phyloP scores from a whole-genome alignment of 768 basidiomycete species.

The Rhizopogon vesiculosus region DNA sequence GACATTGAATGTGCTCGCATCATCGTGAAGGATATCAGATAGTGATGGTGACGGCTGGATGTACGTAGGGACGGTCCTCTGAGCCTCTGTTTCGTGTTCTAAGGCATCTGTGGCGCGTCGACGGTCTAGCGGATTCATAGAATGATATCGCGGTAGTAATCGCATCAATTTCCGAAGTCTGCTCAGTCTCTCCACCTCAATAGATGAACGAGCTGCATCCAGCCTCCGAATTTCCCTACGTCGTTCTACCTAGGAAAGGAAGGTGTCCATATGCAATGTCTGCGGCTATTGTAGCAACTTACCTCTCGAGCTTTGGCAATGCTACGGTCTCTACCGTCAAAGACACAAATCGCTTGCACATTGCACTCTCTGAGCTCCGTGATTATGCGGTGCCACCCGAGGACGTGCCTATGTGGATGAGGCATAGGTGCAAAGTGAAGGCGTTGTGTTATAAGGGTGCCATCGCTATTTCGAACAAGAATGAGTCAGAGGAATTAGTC shows the following conservation, averaged over 20 bases:
- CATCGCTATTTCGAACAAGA: constrained; percentile 51
- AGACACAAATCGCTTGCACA: constrained; percentile 69
- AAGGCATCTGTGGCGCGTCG: constrained; percentile 25
- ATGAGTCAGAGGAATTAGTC: constrained; percentile 3
- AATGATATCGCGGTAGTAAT: constrained; percentile 34
- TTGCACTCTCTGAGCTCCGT: constrained; percentile 53
- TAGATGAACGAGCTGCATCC: constrained; percentile 44
- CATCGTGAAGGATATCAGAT: background rate
- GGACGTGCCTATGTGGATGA: constrained; percentile 62
- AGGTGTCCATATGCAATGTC: constrained; percentile 1
- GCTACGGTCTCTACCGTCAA: constrained; percentile 68
- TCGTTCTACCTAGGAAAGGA: constrained; percentile 43
- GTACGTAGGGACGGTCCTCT: constrained; percentile 4
- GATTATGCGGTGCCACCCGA: constrained; percentile 73
- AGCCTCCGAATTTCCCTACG: constrained; percentile 46
- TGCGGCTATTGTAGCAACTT: constrained; percentile 8
- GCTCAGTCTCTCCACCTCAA: constrained; percentile 55
- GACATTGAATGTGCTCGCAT: background rate
- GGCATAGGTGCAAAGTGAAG: constrained; percentile 68
- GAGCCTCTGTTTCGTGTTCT: constrained; percentile 4
- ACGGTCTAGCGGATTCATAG: constrained; percentile 25
- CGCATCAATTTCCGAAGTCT: constrained; percentile 44
- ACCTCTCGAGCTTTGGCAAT: constrained; percentile 73
- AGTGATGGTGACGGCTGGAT: constrained; percentile 7
- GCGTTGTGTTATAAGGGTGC: constrained; percentile 80